These are phyloP conservation scores for Dichomitus squalens DNA, from an alignment of 1,284 basidiomycete species.

Conservation along the genomic window DNA sequence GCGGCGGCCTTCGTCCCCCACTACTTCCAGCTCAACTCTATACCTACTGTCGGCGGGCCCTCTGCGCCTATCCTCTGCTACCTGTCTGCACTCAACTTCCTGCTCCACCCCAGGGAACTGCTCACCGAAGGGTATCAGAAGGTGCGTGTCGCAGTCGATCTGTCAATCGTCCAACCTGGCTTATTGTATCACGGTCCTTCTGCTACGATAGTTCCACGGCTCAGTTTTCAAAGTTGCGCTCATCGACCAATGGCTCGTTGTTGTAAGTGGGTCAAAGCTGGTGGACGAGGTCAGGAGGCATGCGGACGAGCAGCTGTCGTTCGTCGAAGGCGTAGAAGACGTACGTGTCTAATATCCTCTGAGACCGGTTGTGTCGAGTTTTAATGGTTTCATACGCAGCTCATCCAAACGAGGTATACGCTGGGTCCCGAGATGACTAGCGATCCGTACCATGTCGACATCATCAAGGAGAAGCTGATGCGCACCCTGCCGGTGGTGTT, in stretches of 20 bases:
- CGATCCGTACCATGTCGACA: conserved; percentile 31
- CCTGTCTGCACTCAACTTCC: conserved; percentile 23
- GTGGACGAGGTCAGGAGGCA: conserved; percentile 45
- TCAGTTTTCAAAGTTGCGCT: conserved; percentile 43
- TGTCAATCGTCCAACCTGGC: not conserved
- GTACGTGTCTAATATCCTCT: conserved; percentile 38
- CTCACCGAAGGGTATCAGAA: conserved; percentile 34
- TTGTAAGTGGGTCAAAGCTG: conserved; percentile 36
- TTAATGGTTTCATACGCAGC: not conserved
- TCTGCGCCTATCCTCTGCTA: conserved; percentile 27
- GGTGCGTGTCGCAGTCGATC: conserved; percentile 17
- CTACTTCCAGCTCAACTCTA: conserved; percentile 23
- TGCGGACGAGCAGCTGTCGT: conserved; percentile 41
- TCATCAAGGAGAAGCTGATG: conserved; percentile 29
- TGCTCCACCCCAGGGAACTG: conserved; percentile 23
- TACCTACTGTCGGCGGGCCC: conserved; percentile 33
- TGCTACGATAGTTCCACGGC: conserved; percentile 34
- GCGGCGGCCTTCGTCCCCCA: too few species aligned
- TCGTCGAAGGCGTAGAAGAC: conserved; percentile 35
- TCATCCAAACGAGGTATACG: conserved; percentile 21
- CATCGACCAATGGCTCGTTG: conserved; percentile 40
- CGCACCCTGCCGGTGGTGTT: conserved; percentile 26
- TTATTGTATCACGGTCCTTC: too few species aligned
- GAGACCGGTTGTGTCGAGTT: not conserved
- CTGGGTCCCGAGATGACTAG: conserved; percentile 25